Evolutionary conservation across 768 basidiomycete species (phyloP), one percentile per base, ranked within the genome.

Genomic region (Gloeostereum incarnatum): DNA sequence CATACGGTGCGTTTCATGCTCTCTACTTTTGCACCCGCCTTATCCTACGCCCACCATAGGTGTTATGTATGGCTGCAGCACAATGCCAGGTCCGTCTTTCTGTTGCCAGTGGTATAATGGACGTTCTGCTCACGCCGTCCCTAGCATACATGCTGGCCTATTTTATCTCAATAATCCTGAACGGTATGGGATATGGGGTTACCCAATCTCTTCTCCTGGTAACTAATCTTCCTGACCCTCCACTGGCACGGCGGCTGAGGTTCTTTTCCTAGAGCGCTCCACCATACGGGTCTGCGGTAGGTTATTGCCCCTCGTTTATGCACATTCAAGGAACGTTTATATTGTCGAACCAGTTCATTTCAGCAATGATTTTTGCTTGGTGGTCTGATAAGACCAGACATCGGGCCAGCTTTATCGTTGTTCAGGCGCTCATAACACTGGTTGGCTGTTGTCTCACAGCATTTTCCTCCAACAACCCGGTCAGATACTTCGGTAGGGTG

Each of bases 131-230:
- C n/a, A n/a, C 39, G n/a, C n/a, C n/a, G n/a, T n/a, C n/a, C n/a
- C n/a, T n/a, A n/a, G n/a, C n/a, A n/a, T n/a, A n/a, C n/a, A n/a
- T n/a, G n/a, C n/a, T n/a, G n/a, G n/a, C n/a, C n/a, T n/a, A n/a
- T 51, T 73, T 71, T 49, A 57, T 68, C 36, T 61, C 68, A 3
- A 61, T 67, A 27, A 70, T 73, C 40, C 52, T 73, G 23, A 59
- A 53, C 31, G 62, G 62, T 21, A 62, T 73, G 60, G 69, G 71
- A 5, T 71, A 62, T 61, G 62, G 57, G 35, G 45, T 62, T 24
- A 50, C 52, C 10, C 51, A 61, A 16, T 66, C 69, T n/a, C 49
- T 71, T n/a, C 62, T 73, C 43, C 56, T 68, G 16, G 67, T 68
- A 43, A 41, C 62, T 40, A 18, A n/a, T n/a, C n/a, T n/a, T 20